A percentile compares a stretch with the other conserved stretches of the same genome.
Conservation (phyloP, 352 stramenopile genomes). For the Blastocystis hominis region DNA sequence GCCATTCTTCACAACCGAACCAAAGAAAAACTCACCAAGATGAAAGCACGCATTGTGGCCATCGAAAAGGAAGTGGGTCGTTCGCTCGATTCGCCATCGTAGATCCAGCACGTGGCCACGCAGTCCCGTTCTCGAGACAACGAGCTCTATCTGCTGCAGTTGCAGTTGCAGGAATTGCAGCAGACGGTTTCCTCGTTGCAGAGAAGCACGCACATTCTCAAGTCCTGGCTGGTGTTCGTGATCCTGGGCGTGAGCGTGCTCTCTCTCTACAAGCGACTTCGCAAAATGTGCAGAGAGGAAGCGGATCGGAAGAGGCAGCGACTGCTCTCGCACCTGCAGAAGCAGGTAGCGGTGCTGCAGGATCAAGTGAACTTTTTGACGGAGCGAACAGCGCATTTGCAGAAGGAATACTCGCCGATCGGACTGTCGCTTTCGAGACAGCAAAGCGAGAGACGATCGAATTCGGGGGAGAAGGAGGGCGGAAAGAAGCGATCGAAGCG, state of each 20-base stretch:
- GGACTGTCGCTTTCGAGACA: not conserved
- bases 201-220: not conserved
- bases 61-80: not conserved
- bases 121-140: not conserved
- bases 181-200: not conserved
- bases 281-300: not conserved
- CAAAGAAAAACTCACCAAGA: not conserved
- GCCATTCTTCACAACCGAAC: constrained; percentile 28
- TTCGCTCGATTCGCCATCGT: not conserved
- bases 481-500: not conserved
- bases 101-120: not conserved
- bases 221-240: not conserved
- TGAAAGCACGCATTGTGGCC: not conserved
- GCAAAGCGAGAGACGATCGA: not conserved
- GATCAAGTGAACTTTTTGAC: not conserved
- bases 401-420: not conserved
- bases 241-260: not conserved
- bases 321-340: not conserved
- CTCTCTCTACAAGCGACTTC: not conserved
- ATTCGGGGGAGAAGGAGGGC: not conserved
- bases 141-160: not conserved
- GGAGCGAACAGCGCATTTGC: not conserved
- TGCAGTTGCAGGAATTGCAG: not conserved
- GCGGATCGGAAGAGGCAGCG: not conserved
- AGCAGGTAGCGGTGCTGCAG: constrained; percentile 8